Percentiles rank a stretch among this genome's conserved stretches.
Conservation (phyloP, 2,329 filamentous ascomycete genomes). For the Huntiella omanensis region DNA sequence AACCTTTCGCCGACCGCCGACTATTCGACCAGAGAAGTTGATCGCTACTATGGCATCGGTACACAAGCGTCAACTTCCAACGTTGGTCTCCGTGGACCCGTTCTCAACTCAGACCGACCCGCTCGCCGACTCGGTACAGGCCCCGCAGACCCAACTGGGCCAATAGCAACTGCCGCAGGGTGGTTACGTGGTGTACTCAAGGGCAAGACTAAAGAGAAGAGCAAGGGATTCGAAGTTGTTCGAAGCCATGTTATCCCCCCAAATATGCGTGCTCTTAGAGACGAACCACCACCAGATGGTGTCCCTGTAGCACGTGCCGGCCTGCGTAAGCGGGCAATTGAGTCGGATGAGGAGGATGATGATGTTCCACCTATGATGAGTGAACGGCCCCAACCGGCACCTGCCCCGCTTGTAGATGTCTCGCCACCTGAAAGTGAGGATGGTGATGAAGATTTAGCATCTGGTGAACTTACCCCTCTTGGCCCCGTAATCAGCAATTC, state of each 20-base stretch:
- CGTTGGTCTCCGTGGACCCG: constrained; percentile 46
- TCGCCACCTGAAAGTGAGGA: constrained; percentile 1
- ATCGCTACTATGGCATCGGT: constrained; percentile 79
- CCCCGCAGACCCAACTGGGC: constrained; percentile 82
- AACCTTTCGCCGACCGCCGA: constrained; percentile 42
- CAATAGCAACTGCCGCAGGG: constrained; percentile 70
- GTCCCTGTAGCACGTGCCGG: constrained; percentile 46
- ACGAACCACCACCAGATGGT: constrained; percentile 48
- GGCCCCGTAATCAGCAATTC: background rate
- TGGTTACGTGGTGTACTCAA: constrained; percentile 71
- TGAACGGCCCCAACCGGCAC: constrained; percentile 13
- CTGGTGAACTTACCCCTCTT: constrained; percentile 5
- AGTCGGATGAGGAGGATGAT: constrained; percentile 38
- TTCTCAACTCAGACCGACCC: constrained; percentile 61
- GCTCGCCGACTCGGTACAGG: constrained; percentile 81
- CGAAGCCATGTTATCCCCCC: constrained; percentile 73
- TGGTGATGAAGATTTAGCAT: constrained; percentile 9
- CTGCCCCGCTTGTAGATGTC: constrained; percentile 19
- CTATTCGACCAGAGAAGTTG: constrained; percentile 84
- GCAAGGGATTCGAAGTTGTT: constrained; percentile 93
- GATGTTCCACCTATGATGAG: constrained; percentile 3
- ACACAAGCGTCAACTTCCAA: background rate
- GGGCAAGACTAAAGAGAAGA: constrained; percentile 80
- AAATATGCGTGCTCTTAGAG: constrained; percentile 28
- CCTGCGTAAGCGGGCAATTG: constrained; percentile 40